Evolutionary conservation across 2,329 filamentous ascomycete species (phyloP).

Genomic region (Fusarium sp.): DNA sequence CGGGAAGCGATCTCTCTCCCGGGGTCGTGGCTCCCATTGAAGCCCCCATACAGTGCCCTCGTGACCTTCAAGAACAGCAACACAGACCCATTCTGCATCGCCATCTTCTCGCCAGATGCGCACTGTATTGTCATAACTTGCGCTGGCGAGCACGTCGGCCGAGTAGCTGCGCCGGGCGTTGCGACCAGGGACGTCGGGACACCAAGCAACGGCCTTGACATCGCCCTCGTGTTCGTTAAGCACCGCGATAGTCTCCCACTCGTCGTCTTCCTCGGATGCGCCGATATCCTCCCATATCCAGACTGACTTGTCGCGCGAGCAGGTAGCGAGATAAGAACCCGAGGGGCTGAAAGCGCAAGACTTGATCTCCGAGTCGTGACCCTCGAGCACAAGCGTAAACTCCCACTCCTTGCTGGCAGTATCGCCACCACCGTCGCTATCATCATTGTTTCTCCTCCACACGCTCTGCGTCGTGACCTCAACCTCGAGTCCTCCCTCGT

Average conservation of each 20-base stretch:
- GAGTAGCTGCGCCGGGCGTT: constrained; percentile 58
- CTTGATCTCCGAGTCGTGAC: constrained; percentile 95
- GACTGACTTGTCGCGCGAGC: constrained; percentile 89
- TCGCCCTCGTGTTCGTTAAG: constrained; percentile 94
- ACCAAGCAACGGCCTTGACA: constrained; percentile 94
- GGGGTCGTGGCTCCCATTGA: constrained; percentile 68
- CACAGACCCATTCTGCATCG: constrained; percentile 91
- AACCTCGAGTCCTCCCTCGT: constrained; percentile 50
- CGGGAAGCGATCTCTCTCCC: constrained; percentile 55
- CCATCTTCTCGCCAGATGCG: constrained; percentile 88
- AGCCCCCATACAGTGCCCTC: constrained; percentile 89
- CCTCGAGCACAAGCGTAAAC: constrained; percentile 90
- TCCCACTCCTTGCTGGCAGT: constrained; percentile 86
- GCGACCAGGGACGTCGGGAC: constrained; percentile 70
- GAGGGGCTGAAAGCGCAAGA: constrained; percentile 76
- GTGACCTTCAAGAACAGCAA: constrained; percentile 82
- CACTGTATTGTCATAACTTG: constrained; percentile 94
- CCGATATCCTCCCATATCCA: constrained; percentile 98
- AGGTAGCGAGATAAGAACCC: constrained; percentile 85
- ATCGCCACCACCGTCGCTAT: constrained; percentile 48
- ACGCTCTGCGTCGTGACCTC: constrained; percentile 49
- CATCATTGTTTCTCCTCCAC: constrained; percentile 28
- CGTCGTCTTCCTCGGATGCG: constrained; percentile 78
- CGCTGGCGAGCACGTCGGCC: constrained; percentile 81
- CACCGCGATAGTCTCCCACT: constrained; percentile 96